These are phyloP conservation scores for Fraxinus baroniana DNA, from an alignment of 305 asterid species.

Conservation along the genomic window DNA sequence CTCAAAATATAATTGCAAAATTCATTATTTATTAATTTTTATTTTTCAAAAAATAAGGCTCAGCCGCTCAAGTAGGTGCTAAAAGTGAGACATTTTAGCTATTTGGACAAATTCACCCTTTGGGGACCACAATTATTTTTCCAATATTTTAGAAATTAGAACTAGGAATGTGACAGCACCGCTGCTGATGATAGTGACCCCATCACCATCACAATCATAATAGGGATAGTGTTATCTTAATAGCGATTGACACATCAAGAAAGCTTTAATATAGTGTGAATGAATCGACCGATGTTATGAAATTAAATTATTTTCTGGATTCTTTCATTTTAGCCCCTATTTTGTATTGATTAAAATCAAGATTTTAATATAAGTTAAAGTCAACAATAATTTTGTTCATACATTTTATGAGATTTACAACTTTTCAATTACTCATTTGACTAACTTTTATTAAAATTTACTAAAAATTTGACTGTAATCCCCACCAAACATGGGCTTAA, in stretches of 20 bases:
- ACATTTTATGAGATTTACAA: too few species aligned
- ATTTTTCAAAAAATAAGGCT: too few species aligned
- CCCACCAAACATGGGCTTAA: too few species aligned
- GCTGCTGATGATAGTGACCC: constrained; percentile 22
- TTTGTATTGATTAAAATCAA: too few species aligned
- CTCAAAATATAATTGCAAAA: too few species aligned
- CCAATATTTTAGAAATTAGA: constrained; percentile 17
- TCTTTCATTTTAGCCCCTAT: background rate
- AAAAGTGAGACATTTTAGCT: background rate
- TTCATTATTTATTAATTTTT: too few species aligned
- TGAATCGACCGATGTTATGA: background rate
- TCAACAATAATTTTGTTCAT: too few species aligned
- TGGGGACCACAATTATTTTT: constrained; percentile 28
- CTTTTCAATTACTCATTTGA: background rate
- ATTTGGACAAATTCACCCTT: background rate
- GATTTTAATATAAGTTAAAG: too few species aligned
- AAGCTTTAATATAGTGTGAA: background rate
- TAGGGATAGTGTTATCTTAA: background rate
- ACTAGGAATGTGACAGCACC: constrained; percentile 26
- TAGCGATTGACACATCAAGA: background rate
- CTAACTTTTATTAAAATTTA: too few species aligned
- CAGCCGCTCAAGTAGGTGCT: too few species aligned
- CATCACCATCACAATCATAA: background rate
- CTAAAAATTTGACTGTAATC: too few species aligned
- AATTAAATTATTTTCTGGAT: too few species aligned